Evolutionary conservation across 495 filamentous ascomycete species (phyloP), one percentile per base, ranked within the genome.

Genomic region (Xylaria venustula): DNA sequence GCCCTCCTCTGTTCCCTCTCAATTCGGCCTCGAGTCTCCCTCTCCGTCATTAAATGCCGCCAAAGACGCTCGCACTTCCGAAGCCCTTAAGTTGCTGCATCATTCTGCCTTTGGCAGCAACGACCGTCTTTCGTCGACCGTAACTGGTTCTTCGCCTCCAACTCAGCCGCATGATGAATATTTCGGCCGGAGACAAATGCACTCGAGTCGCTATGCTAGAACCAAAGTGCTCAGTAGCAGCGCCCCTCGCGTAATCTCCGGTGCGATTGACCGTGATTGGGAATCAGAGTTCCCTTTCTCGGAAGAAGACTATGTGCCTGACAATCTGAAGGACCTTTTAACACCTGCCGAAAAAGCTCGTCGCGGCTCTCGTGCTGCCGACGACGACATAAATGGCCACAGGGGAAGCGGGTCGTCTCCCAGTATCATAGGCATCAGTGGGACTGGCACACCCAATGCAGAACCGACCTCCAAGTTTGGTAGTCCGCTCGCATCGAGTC

Each of bases 301-400:
- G 9, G 93, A 98, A 72, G 94, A 98, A 65, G 93, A 98, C 65
- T 91, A 92, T 64, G 76, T 98, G 7, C 94, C 94, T 1, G 88
- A 87, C 36, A 88, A 89, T 41, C 77, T 98, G 61, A 89, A 92
- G 64, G 94, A 98, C 68, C 85, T 98, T 37, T 83, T 98, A 53
- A 98, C 93, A 0, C 91, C 92, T 4, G 89, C 93, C 56, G 93
- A 97, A 71, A 90, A 90, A 67, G 87, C 89, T 64, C 87, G 94
- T 48, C 82, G 93, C 37, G 86, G 91, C 20, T 97, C 94, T 12
- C 84, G 69, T 82, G 87, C 52, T 77, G 83, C 55, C 20, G 69
- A 71, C 8, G 69, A 71, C 12, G 69, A 87, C 80, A 56, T 76
- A 84, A 65, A 87, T 83, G 58, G 85, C 80, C 8, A 82, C 61